Evolutionary conservation across 345 rosid genomes (phyloP), one percentile per base, ranked within the genome.

Genomic region (Eucalyptus guilfoylei): DNA sequence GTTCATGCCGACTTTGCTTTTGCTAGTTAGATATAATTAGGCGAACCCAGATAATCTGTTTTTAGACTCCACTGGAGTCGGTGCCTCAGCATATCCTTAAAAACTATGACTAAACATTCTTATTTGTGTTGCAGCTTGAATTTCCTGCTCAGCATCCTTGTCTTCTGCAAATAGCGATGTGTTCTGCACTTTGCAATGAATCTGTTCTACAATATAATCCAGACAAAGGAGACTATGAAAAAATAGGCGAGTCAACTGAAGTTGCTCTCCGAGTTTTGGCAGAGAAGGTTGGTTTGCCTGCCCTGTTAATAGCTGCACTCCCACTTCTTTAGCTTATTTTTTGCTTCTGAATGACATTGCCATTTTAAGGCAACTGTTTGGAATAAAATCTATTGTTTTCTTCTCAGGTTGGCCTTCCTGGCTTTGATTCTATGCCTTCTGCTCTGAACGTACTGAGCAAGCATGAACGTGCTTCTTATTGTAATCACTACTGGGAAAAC

Each of bases 241-340:
- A 98, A 91, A 98, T 98, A 90, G 99, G 99, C 86, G 99, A 98
- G 93, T 96, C 99, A 89, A 98, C 99, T 90, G 99, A 98, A 95
- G 99, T 98, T 89, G 99, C 99, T 85, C 95, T 98, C 64, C 97
- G 99, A 49, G 99, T 96, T 88, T 94, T 98, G 90, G 96, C 95
- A 81, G 99, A 98, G 92, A 98, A 98, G 99, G 99, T 97, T 90
- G 89, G 93, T 91, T 80, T 86, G 34, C 89, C 11, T 90, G 60
- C 72, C 80, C 81, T 87, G 87, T 45, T 54, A 21, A 76, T 76
- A 40, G 47, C 83, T 37, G 83, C 83, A 76, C 16, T 60, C 45
- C 54, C 64, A 62, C 28, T 54, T 60, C 48, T 85, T 64, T 37
- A n/a, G 49, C 67, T 62, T 88, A 19, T 49, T 24, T 85, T 88